Evolutionary conservation across 2,329 filamentous ascomycete species (phyloP).

Genomic region (Cercospora nicotianae): DNA sequence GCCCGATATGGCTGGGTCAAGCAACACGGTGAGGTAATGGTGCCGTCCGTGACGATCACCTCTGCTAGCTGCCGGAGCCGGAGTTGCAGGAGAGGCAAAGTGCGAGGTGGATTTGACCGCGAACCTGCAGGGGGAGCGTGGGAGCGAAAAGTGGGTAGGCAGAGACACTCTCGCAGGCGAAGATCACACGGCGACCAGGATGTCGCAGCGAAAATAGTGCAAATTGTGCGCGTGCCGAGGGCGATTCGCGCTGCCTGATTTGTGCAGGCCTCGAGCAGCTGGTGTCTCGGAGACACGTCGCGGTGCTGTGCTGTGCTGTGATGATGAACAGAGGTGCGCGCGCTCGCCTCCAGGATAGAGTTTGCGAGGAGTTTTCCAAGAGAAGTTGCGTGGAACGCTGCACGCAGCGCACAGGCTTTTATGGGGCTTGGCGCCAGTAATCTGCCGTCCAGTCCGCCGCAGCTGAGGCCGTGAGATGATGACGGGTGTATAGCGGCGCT

Average conservation of each 20-base stretch:
- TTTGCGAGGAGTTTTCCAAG: constrained; percentile 14
- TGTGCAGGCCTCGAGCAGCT: neutral
- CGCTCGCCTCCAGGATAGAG: constrained; percentile 13
- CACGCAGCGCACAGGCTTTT: constrained; percentile 16
- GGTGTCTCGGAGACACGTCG: neutral
- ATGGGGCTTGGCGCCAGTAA: constrained; percentile 23
- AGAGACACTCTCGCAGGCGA: constrained; percentile 19
- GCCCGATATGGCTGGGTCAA: constrained; percentile 35
- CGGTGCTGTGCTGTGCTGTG: neutral
- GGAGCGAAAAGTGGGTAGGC: constrained; percentile 28
- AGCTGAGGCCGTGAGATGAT: constrained; percentile 19
- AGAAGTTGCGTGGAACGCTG: constrained; percentile 18
- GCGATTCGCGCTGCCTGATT: neutral
- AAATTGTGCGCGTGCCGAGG: constrained; percentile 11
- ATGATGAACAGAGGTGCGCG: neutral
- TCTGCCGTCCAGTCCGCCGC: constrained; percentile 13
- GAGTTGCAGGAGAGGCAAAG: constrained; percentile 26
- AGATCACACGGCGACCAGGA: constrained; percentile 11
- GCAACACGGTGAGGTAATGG: constrained; percentile 38
- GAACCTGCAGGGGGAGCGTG: constrained; percentile 25
- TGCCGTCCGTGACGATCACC: constrained; percentile 33
- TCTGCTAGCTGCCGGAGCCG: constrained; percentile 32
- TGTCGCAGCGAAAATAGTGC: constrained; percentile 6
- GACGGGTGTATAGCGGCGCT: constrained; percentile 16
- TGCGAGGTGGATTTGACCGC: constrained; percentile 29